Base-by-base conservation (phyloP, 2,329 filamentous ascomycete genomes). In the Phoma sp. region DNA sequence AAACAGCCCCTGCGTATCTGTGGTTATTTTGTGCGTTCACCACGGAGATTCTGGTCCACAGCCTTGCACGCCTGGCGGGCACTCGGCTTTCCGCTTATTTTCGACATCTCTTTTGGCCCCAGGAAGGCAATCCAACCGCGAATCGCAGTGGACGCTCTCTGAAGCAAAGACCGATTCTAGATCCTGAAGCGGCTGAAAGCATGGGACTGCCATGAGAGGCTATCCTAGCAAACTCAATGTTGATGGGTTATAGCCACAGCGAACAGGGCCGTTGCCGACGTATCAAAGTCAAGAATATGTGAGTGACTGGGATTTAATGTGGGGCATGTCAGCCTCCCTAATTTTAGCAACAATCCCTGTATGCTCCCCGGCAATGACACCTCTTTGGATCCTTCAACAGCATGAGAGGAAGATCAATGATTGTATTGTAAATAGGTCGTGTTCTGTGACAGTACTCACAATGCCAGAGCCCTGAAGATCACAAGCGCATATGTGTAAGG, bases 281-380 rank as follows among this genome's bases (percentile, higher is more conserved):
- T 23, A 52, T 40, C 23, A 36, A 40, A 23, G 29, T n/a, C 36
- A 4, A 23, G n/a, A 10, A 24, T 18, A 23, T 24, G 29, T 25
- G 29, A 25, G n/a, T 11, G 29, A 41, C 36, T 40, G 18, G 41
- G 42, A 9, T 39, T 9, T 35, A 29, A 10, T 45, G 48, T 51
- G 48, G 35, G 29, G 48, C 48, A 36, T 37, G 42, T 46, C 32
- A 46, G 42, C 47, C 42, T 46, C 29, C 22, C 39, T 50, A 8
- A 32, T 14, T 33, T 39, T 39, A 25, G 38, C 32, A 11, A 2
- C 13, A 1, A 49, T 42, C 47, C 39, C n/a, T 43, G 39, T 18
- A 18, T 18, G 18, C 18, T 18, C 18, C 18, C 18, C 18, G 18
- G 18, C 18, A 18, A 18, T 18, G 18, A 18, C 2, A 18, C 18